A percentile compares a stretch with the other conserved stretches of the same genome.
Evolutionary conservation across 805 yeast genomes (phyloP).

Genomic region (Nakazawaea pomicola): DNA sequence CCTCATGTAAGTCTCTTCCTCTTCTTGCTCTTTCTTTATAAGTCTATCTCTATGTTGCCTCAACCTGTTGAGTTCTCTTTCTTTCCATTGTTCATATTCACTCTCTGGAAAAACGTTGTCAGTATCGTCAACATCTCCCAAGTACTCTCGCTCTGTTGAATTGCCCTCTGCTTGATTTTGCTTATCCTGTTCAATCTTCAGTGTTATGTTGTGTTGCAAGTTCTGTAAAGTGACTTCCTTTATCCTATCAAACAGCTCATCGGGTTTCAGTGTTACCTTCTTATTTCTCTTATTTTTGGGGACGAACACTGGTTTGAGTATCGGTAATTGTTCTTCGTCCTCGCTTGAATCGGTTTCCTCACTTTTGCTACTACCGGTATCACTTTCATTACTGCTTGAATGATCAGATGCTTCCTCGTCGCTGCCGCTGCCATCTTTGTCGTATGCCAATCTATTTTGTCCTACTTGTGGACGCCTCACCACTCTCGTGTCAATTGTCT

Average conservation of each 20-base stretch:
- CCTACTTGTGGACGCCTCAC: too few species aligned
- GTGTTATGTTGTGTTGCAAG: conserved; percentile 23
- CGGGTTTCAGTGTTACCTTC: conserved; percentile 7
- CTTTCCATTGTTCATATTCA: conserved; percentile 32
- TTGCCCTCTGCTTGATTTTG: conserved; percentile 16
- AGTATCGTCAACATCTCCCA: conserved; percentile 47
- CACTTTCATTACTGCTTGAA: conserved; percentile 6
- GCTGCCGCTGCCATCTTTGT: neutral
- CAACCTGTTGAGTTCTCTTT: conserved; percentile 27
- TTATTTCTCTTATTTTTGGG: conserved; percentile 15
- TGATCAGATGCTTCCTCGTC: neutral
- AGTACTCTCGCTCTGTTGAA: conserved; percentile 20
- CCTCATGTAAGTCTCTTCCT: conserved; percentile 17
- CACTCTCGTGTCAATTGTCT: too few species aligned
- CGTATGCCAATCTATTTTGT: too few species aligned
- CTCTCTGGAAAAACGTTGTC: conserved; percentile 51
- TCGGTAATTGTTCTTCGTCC: conserved; percentile 9
- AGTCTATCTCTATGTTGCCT: conserved; percentile 22
- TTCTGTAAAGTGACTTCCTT: conserved; percentile 18
- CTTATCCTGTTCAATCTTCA: conserved; percentile 18
- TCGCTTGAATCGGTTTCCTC: conserved; percentile 4
- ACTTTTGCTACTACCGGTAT: conserved; percentile 1
- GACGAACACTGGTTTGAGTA: conserved; percentile 22
- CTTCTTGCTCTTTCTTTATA: conserved; percentile 21
- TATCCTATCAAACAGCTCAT: conserved; percentile 1